A percentile compares a stretch with the other conserved stretches of the same genome.
phyloP scores from a whole-genome alignment of 139 green algal genomes.

The Auxenochlorella pyrenoidosa region DNA sequence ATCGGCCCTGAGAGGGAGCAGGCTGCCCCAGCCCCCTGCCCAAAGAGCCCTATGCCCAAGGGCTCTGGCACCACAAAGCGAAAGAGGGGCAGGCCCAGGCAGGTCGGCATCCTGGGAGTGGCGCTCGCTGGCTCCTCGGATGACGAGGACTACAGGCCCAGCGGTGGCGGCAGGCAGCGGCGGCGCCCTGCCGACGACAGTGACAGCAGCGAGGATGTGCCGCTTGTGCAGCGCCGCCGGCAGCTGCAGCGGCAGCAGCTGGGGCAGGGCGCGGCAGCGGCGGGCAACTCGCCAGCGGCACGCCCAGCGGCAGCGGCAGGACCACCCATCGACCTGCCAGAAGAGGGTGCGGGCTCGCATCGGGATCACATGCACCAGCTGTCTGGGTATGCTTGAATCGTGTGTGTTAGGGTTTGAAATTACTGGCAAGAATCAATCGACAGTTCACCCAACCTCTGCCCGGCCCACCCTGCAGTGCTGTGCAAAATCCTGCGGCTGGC shows the following conservation, averaged over 20 bases:
- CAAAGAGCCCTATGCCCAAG: not conserved
- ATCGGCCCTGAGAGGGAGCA: too few relatives aligned
- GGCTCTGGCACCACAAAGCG: too few relatives aligned
- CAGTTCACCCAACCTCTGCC: too few relatives aligned
- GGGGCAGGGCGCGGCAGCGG: not conserved
- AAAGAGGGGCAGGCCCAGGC: too few relatives aligned
- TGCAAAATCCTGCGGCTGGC: conserved; percentile 2
- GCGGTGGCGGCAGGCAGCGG: not conserved
- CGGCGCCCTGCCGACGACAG: not conserved
- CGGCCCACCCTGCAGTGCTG: not conserved
- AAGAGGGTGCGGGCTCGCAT: not conserved
- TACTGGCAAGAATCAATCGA: too few relatives aligned
- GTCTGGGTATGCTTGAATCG: too few relatives aligned
- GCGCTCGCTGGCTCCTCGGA: not conserved
- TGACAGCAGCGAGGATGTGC: conserved; percentile 11
- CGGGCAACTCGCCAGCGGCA: not conserved
- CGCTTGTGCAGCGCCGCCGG: conserved; percentile 22
- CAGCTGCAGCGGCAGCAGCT: not conserved
- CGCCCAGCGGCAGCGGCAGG: not conserved
- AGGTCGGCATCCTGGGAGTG: conserved; percentile 7
- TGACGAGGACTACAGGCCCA: conserved; percentile 39
- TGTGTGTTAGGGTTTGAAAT: too few relatives aligned
- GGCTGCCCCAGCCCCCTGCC: too few relatives aligned
- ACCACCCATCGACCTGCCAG: not conserved
- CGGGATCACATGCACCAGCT: too few relatives aligned